Base-by-base conservation (phyloP, 164 flowering plant genomes). In the Protea cynaroides region DNA sequence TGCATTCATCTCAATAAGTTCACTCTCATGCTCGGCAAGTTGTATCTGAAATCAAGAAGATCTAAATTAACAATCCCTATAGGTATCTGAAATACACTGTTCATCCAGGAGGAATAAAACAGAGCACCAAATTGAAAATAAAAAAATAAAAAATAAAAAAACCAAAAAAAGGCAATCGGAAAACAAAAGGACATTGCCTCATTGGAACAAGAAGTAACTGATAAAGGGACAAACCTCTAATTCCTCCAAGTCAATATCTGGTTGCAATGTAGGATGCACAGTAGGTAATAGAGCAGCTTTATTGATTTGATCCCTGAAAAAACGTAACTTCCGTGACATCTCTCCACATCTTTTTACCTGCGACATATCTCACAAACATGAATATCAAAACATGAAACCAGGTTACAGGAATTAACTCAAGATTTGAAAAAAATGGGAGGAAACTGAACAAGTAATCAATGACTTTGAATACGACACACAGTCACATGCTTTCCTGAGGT, bases 331-430 rank as follows among this genome's bases (percentile, higher is more conserved):
- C 70, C 99, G 80, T 66, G 93, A 83, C 97, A 94, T 94, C 77
- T 94, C 99, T 44, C 86, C 99, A 71, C 97, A 91, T 66, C 97
- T 80, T 75, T 94, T 94, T 58, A 94, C 97, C 99, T 94, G 73
- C 25, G 47, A 66, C 81, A 66, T 63, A 65, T 58, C 67, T 58
- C 74, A 23, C 63, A 75, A 7, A 46, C 25, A 72, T 67, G 54
- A 60, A 56, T 62, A 25, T 58, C 22, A 22, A 53, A 51, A 25
- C 13, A 23, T 50, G 52, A 4, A 2, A 4, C 52, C 51, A 13
- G 17, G 52, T 49, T 49, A 3, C 18, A 49, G 7, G 18, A 9
- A 49, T 11, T 44, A 15, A 15, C 17, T 44, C 49, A 44, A 11
- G 15, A 44, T 44, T 11, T 44, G 15, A 8, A 49, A 49, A 49